Evolutionary conservation across 2,329 filamentous ascomycete genomes (phyloP).

Genomic region (Diaporthe velutina): DNA sequence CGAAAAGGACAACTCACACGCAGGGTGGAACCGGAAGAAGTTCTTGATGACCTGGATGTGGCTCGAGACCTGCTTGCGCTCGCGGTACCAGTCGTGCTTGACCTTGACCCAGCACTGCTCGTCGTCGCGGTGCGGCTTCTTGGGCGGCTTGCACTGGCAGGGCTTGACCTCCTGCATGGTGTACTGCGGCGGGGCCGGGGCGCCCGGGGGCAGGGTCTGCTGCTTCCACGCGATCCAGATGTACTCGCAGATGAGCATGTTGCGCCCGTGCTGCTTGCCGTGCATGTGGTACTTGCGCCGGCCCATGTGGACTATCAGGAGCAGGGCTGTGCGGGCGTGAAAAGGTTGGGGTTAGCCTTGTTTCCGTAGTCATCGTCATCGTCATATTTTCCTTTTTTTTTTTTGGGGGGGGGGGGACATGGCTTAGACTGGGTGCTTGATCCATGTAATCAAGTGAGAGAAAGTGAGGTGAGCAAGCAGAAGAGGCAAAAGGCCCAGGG

Average conservation of each 20-base stretch:
- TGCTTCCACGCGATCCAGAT: constrained; percentile 67
- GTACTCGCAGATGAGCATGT: constrained; percentile 79
- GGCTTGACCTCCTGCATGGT: constrained; percentile 54
- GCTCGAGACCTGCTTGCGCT: constrained; percentile 76
- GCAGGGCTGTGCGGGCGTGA: constrained; percentile 61
- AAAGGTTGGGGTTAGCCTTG: background rate
- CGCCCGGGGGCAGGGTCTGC: constrained; percentile 58
- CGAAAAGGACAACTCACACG: too few species aligned
- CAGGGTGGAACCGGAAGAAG: constrained; percentile 72
- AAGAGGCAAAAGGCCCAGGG: background rate
- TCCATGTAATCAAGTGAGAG: background rate
- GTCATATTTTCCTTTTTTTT: background rate
- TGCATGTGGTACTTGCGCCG: constrained; percentile 76
- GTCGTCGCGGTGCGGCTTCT: constrained; percentile 45
- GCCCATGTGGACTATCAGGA: constrained; percentile 76
- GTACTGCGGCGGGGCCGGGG: constrained; percentile 52
- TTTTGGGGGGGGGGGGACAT: background rate
- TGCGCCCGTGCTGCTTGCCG: constrained; percentile 74
- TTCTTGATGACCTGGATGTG: constrained; percentile 80
- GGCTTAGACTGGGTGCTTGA: background rate
- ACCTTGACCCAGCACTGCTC: constrained; percentile 48
- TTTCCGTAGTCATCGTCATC: too few species aligned
- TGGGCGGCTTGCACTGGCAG: constrained; percentile 45
- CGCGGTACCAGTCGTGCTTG: constrained; percentile 44
- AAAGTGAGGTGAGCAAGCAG: background rate